Base-by-base conservation (phyloP, 1,139 yeast species). In the Geotrichum macrosporum region DNA sequence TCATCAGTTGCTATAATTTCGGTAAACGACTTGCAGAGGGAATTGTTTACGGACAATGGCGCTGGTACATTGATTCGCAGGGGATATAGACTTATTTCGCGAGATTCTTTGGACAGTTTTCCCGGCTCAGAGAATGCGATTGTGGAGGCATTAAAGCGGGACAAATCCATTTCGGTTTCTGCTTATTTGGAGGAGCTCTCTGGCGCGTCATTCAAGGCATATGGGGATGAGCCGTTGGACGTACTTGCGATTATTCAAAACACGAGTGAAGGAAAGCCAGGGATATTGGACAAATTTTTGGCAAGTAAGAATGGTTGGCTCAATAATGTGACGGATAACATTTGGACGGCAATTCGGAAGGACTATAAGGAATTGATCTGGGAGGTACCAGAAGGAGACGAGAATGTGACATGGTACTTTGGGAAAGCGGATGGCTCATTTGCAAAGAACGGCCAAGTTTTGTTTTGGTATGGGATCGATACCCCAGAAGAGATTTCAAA, bases 11-110 rank as follows among this genome's bases (percentile, higher is more conserved):
- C 99, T 38, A 92, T 92, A 64, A 92, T 92, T 60, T 86, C 92
- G 57, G 96, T 94, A 40, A 78, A 86, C 60, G 97, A 92, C 65
- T 76, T 92, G 61, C 98, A 94, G 70, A 92, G 89, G 68, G 99
- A 92, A 69, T 78, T 92, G 62, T 92, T 92, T 70, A 92, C 99
- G 44, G 98, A 94, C 65, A 84, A 96, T 13, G 99, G 99, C 67
- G 99, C 98, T 40, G 99, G 99, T 63, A 92, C 99, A 44, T 76
- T 92, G 72, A 88, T 92, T 61, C 84, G 98, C 76, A 81, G 98
- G 68, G 99, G 99, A 53, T 87, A 92, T 72, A 87, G 87, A 69
- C 76, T 92, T 57, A 69, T 83, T 50, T 81, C 82, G 59, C 78
- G 86, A 64, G 64, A 63, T 51, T 83, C 36, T 72, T 87, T 51